These are phyloP conservation scores for Leucaena leucocephala DNA, from an alignment of 306 rosid species.

Conservation along the genomic window DNA sequence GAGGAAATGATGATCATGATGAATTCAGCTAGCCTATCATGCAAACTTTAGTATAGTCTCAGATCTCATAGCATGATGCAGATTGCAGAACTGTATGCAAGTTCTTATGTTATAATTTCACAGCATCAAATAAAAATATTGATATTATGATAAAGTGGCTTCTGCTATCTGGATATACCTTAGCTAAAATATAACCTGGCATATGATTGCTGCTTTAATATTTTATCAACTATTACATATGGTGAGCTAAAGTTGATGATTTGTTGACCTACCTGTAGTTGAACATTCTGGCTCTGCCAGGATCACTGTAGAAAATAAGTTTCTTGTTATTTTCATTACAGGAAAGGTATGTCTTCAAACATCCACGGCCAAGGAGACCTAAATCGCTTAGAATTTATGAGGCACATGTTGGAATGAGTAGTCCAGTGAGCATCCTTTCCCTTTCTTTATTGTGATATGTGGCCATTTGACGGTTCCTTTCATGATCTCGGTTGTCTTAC, in stretches of 20 bases:
- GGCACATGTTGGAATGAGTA: conserved; percentile 95
- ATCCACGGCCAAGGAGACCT: conserved; percentile 91
- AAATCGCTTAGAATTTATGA: conserved; percentile 90
- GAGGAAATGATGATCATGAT: neutral
- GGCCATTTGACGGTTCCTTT: conserved; percentile 14
- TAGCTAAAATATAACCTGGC: neutral
- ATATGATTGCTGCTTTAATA: conserved; percentile 13
- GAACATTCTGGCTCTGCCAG: conserved; percentile 25
- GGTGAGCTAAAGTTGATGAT: neutral
- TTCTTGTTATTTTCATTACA: conserved; percentile 41
- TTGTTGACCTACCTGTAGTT: neutral
- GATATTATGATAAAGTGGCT: neutral
- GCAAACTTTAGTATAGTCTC: conserved; percentile 26
- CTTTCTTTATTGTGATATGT: conserved; percentile 37
- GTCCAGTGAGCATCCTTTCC: conserved; percentile 61
- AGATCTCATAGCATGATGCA: conserved; percentile 28
- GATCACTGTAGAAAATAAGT: conserved; percentile 18
- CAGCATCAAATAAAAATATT: conserved; percentile 16
- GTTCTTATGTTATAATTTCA: conserved; percentile 16
- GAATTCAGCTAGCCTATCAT: conserved; percentile 21
- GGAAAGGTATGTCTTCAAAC: conserved; percentile 79
- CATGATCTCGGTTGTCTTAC: too few relatives aligned
- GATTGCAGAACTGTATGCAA: conserved; percentile 20
- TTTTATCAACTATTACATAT: conserved; percentile 8
- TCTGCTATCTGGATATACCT: conserved; percentile 28